phyloP scores from a whole-genome alignment of 148 eudicot species.

The Arbutus unedo region DNA sequence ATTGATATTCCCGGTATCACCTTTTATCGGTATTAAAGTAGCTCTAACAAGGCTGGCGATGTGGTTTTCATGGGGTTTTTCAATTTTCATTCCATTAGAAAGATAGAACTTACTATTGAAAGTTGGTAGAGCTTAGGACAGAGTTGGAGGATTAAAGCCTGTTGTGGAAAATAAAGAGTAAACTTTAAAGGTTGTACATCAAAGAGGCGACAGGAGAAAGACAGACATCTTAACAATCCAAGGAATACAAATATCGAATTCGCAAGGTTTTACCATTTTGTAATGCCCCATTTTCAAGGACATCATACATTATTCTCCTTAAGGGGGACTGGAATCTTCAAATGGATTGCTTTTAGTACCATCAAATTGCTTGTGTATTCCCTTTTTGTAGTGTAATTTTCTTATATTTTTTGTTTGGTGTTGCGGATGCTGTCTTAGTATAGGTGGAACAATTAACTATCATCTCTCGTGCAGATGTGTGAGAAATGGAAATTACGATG shows the following conservation, averaged over 20 bases:
- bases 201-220: neutral
- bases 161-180: neutral
- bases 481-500: conserved; percentile 97
- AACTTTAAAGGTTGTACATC: neutral
- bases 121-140: neutral
- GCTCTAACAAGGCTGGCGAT: neutral
- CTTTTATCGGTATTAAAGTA: neutral
- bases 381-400: neutral
- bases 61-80: neutral
- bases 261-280: neutral
- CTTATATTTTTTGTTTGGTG: neutral
- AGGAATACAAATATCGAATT: neutral
- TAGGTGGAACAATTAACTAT: neutral
- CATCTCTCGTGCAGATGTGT: conserved; percentile 59
- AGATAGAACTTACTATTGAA: neutral
- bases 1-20: neutral
- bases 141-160: neutral
- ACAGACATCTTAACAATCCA: neutral
- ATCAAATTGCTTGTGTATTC: neutral
- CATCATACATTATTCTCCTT: neutral
- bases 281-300: neutral
- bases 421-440: conserved; percentile 4
- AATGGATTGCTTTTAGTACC: neutral
- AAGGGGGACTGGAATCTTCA: neutral
- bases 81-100: neutral